These are phyloP conservation scores for Tetrahymena malaccensis DNA, from an alignment of 73 alveolate genomes.

Conservation along the genomic window DNA sequence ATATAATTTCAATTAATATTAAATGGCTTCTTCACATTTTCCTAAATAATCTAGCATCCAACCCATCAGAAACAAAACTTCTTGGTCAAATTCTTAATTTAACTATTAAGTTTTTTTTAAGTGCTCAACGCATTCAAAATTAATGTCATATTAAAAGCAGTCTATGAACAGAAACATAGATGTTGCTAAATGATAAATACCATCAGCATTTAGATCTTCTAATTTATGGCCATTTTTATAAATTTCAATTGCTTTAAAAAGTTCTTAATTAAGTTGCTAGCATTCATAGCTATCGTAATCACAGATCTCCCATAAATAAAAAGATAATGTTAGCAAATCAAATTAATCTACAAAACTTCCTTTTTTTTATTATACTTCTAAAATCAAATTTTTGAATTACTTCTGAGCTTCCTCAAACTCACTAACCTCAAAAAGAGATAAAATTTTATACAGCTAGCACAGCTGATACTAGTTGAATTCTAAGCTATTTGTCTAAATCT, in stretches of 20 bases:
- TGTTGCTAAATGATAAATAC: background rate
- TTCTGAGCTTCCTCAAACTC: background rate
- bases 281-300: background rate
- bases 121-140: background rate
- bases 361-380: background rate
- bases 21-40: background rate
- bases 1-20: background rate
- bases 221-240: background rate
- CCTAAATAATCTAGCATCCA: background rate
- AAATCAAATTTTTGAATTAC: too few species aligned
- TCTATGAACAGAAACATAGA: background rate
- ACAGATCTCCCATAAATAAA: background rate
- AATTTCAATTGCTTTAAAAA: background rate
- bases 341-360: background rate
- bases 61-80: background rate
- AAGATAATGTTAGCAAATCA: background rate
- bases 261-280: background rate
- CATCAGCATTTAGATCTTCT: background rate
- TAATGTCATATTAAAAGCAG: background rate
- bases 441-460: too few species aligned
- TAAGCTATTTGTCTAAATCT: background rate
- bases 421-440: background rate
- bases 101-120: background rate
- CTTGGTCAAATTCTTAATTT: background rate
- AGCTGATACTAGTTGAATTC: background rate